Conservation (phyloP, 2,329 filamentous ascomycete species). For the Xylariales sp. region DNA sequence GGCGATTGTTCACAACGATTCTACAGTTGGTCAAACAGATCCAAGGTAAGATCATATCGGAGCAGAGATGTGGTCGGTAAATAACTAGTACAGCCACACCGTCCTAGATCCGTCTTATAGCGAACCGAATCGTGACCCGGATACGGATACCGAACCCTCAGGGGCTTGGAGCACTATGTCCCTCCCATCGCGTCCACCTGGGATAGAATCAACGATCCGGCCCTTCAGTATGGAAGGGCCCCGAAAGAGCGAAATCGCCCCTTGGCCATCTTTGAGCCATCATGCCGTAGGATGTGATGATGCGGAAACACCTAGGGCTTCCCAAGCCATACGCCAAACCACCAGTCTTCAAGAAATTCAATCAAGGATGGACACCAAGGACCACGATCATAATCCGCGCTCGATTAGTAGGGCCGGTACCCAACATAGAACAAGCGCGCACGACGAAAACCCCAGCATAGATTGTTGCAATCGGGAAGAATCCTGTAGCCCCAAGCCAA, state of each 20-base stretch:
- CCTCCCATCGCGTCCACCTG: slow-evolving; percentile 1
- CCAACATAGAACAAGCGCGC: not conserved
- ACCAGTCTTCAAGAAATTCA: not conserved
- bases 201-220: not conserved
- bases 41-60: slow-evolving; percentile 5
- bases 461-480: not conserved
- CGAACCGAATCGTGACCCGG: not conserved
- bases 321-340: not conserved
- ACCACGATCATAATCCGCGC: not conserved
- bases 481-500: not conserved
- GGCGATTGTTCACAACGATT: slow-evolving; percentile 1
- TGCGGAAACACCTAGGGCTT: not conserved
- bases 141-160: slow-evolving; percentile 8
- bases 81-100: slow-evolving; percentile 12
- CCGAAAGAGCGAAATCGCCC: not conserved
- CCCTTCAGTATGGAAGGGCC: not conserved
- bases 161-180: slow-evolving; percentile 18
- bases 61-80: not conserved
- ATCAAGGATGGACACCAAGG: not conserved
- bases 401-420: not conserved
- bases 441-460: not conserved
- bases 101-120: not conserved
- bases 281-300: not conserved
- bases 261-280: too few relatives aligned
- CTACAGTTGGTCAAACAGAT: not conserved